Evolutionary conservation across 176 grass and related monocot genomes (phyloP).

Genomic region (Oryza rufipogon): DNA sequence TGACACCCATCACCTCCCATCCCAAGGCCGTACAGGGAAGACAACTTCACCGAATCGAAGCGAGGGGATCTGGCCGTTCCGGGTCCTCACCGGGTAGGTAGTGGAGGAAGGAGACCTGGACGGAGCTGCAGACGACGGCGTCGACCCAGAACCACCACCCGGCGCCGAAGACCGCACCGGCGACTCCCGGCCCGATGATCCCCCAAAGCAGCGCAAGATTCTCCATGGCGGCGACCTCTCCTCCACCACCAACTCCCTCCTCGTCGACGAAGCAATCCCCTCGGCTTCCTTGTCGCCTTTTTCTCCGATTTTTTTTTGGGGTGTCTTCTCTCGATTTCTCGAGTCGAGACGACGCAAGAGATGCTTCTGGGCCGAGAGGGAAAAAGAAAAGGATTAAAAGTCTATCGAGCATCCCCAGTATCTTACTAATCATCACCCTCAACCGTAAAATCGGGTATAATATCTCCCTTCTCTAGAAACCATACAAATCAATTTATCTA

Average conservation of each 20-base stretch:
- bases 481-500: too few relatives aligned
- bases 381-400: too few relatives aligned
- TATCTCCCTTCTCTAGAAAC: too few relatives aligned
- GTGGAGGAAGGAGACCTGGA: slow-evolving; percentile 85
- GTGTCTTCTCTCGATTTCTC: not conserved
- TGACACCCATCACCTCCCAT: slow-evolving; percentile 10
- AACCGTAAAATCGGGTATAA: too few relatives aligned
- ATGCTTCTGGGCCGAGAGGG: too few relatives aligned
- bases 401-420: too few relatives aligned
- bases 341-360: not conserved
- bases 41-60: not conserved
- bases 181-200: slow-evolving; percentile 78
- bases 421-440: too few relatives aligned
- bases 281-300: slow-evolving; percentile 13
- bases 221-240: slow-evolving; percentile 50
- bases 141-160: slow-evolving; percentile 99
- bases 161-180: slow-evolving; percentile 89
- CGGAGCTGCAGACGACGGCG: slow-evolving; percentile 88
- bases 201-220: slow-evolving; percentile 77
- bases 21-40: not conserved
- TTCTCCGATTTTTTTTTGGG: not conserved
- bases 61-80: slow-evolving; percentile 23
- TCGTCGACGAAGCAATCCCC: slow-evolving; percentile 37
- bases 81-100: slow-evolving; percentile 80
- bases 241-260: slow-evolving; percentile 24